Evolutionary conservation across 1,284 basidiomycete species (phyloP).

Genomic region (Sphaerobolus stellatus): DNA sequence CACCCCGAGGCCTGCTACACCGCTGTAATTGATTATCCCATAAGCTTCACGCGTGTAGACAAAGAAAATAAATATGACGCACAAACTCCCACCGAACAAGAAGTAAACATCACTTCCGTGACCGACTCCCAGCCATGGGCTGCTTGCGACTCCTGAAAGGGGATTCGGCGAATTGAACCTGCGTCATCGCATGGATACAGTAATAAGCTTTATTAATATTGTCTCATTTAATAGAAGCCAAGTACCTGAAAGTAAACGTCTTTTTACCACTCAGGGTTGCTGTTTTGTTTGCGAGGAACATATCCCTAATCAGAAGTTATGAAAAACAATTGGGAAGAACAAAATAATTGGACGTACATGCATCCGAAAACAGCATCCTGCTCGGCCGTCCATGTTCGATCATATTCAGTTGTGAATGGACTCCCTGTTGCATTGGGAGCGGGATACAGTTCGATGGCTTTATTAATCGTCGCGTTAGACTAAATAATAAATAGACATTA

Average conservation of each 20-base stretch:
- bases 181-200: not conserved
- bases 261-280: conserved; percentile 31
- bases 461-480: conserved; percentile 38
- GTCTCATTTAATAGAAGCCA: too few relatives aligned
- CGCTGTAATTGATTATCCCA: too few relatives aligned
- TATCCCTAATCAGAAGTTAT: conserved; percentile 34
- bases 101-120: conserved; percentile 48
- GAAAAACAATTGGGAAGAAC: not conserved
- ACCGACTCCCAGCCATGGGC: conserved; percentile 41
- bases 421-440: conserved; percentile 34
- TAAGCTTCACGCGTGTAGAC: too few relatives aligned
- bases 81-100: conserved; percentile 38
- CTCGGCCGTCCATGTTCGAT: conserved; percentile 42
- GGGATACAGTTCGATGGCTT: conserved; percentile 41
- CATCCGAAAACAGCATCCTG: conserved; percentile 45
- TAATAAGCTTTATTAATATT: too few relatives aligned
- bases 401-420: conserved; percentile 41
- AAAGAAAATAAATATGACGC: not conserved
- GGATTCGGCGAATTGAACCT: conserved; percentile 48
- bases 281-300: conserved; percentile 37
- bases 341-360: conserved; percentile 36
- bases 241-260: conserved; percentile 38
- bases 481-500: conserved; percentile 17
- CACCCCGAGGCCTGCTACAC: too few relatives aligned
- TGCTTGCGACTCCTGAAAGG: conserved; percentile 34